Evolutionary conservation across 768 basidiomycete species (phyloP), one percentile per base, ranked within the genome.

Genomic region (Podaxis rugospora): DNA sequence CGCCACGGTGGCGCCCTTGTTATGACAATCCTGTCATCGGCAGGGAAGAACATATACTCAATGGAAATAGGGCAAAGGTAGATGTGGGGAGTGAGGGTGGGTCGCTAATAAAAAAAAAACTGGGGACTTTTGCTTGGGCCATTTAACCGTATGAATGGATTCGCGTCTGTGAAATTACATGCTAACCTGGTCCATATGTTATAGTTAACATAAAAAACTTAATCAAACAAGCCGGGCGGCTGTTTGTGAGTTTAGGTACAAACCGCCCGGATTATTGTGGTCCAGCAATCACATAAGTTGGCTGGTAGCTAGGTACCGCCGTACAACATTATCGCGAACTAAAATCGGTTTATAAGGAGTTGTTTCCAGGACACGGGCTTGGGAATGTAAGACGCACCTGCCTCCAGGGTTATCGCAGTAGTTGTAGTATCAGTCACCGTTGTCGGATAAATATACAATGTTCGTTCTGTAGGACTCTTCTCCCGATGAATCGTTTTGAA

Each of bases 401-500:
- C 21, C 25, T 55, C 40, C n/a, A 55, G 14, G 25, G 54, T 55
- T 16, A 28, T 21, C 51, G 21, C 42, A 36, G 51, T 61, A 40
- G 56, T 60, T 51, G 4, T 76, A 80, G 63, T 70, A 88, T 55
- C 88, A 58, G 87, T 86, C 6, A 87, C 87, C 37, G 87, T 86
- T 0, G 89, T 91, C 2, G 84, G 74, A 66, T 87, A 88, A 36
- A 86, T 84, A 69, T 89, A 89, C 36, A 81, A 78, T 7, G 79
- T 74, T 11, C 88, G 79, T 5, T 75, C 75, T 60, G 79, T 75
- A 7, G 86, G 85, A 1, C 87, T 88, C 57, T 74, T 72, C 21
- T 84, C 75, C 54, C 80, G 82, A 62, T 80, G 80, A 4, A 88
- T 86, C 42, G 87, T 85, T 65, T 81, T 87, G 70, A 90, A 90